A percentile compares a stretch with the other conserved stretches of the same genome.
Evolutionary conservation across 2,329 filamentous ascomycete genomes (phyloP).

Genomic region (Orbilia ellipsospora): DNA sequence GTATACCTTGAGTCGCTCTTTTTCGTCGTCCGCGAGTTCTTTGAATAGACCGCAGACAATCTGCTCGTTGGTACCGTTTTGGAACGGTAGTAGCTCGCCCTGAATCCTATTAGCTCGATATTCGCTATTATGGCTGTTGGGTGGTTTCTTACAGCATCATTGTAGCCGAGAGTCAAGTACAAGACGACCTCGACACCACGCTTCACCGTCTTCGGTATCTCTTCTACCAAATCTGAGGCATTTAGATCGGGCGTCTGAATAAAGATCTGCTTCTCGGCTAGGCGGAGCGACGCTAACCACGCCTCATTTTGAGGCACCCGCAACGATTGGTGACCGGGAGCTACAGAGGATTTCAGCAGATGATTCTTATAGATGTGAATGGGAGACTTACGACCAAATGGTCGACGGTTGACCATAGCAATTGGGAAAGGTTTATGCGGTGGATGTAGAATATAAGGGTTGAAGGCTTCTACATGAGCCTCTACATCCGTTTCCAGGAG

Average conservation of each 20-base stretch:
- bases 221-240: slow-evolving; percentile 73
- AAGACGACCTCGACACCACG: slow-evolving; percentile 75
- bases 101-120: slow-evolving; percentile 56
- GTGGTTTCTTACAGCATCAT: slow-evolving; percentile 69
- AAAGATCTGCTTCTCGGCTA: slow-evolving; percentile 74
- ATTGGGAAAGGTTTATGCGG: slow-evolving; percentile 73
- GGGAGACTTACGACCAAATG: slow-evolving; percentile 62
- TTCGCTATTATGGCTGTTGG: background rate
- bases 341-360: slow-evolving; percentile 63
- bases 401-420: slow-evolving; percentile 75
- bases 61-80: slow-evolving; percentile 81
- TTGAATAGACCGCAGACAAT: slow-evolving; percentile 71
- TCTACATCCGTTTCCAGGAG: slow-evolving; percentile 68
- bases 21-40: slow-evolving; percentile 66
- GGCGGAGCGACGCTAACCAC: slow-evolving; percentile 75
- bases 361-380: slow-evolving; percentile 61
- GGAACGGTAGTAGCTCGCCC: slow-evolving; percentile 79
- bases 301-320: slow-evolving; percentile 76
- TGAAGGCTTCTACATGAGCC: slow-evolving; percentile 70
- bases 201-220: slow-evolving; percentile 73
- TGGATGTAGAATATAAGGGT: slow-evolving; percentile 72
- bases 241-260: slow-evolving; percentile 84
- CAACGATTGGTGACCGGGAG: slow-evolving; percentile 45
- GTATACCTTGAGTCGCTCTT: slow-evolving; percentile 69
- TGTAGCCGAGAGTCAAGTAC: slow-evolving; percentile 82